These are phyloP conservation scores for Colletotrichum zoysiae DNA, from an alignment of 2,329 filamentous ascomycete species.

Conservation along the genomic window DNA sequence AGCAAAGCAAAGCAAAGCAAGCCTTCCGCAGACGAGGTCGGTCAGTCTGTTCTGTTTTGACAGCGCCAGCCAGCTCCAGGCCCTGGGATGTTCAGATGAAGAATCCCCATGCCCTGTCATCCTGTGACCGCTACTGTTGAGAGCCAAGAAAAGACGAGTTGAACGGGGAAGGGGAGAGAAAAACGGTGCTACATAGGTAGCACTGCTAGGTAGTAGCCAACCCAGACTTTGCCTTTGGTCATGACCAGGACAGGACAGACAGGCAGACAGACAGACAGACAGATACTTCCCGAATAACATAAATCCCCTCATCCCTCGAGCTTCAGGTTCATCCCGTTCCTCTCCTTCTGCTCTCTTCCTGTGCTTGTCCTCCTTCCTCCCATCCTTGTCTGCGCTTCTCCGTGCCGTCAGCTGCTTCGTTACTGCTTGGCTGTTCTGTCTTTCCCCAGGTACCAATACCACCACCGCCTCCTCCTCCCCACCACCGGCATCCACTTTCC, in stretches of 20 bases:
- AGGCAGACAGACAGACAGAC: background rate
- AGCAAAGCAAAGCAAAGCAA: background rate
- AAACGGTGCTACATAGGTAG: background rate
- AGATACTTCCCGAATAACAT: conserved; percentile 18
- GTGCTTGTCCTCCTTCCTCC: conserved; percentile 26
- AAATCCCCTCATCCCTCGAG: conserved; percentile 40
- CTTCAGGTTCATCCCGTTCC: conserved; percentile 28
- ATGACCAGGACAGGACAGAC: background rate
- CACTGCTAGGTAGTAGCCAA: background rate
- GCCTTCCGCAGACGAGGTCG: conserved; percentile 1
- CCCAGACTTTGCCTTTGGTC: conserved; percentile 5
- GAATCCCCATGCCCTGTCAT: conserved; percentile 15
- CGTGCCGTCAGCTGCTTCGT: conserved; percentile 14
- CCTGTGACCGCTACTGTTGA: background rate
- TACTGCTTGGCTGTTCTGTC: conserved; percentile 22
- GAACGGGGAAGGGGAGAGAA: background rate
- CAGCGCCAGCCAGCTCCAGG: background rate
- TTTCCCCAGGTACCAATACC: conserved; percentile 21
- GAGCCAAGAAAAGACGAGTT: conserved; percentile 4
- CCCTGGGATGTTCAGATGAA: conserved; percentile 7
- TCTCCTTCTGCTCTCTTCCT: background rate
- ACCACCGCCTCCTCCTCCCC: conserved; percentile 19
- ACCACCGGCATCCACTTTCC: conserved; percentile 34
- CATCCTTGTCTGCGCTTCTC: conserved; percentile 1
- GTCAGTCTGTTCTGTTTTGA: background rate